phyloP scores from a whole-genome alignment of 2,329 filamentous ascomycete genomes.

The Whalleya microplaca region DNA sequence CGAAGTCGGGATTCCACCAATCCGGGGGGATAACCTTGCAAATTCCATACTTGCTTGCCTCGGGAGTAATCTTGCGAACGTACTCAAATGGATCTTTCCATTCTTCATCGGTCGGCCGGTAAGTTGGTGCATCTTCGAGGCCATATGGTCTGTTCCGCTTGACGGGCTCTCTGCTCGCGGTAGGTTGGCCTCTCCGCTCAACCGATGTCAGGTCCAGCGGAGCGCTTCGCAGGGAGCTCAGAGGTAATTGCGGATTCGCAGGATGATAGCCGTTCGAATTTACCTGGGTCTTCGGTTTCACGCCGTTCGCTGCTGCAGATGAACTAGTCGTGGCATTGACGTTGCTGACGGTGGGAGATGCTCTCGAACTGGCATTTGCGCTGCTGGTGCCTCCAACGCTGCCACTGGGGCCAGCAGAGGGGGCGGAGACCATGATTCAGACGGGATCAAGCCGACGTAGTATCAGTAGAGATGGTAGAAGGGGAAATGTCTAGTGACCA shows the following conservation, averaged over 20 bases:
- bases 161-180: constrained; percentile 73
- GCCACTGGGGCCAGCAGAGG: constrained; percentile 44
- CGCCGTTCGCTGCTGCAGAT: constrained; percentile 36
- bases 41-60: constrained; percentile 86
- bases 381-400: constrained; percentile 45
- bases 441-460: constrained; percentile 3
- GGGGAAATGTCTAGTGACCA: constrained; percentile 4
- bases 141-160: constrained; percentile 82
- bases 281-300: constrained; percentile 56
- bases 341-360: constrained; percentile 51
- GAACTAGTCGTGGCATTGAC: constrained; percentile 38
- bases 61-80: constrained; percentile 86
- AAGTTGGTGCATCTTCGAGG: constrained; percentile 88
- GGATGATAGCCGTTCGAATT: constrained; percentile 59
- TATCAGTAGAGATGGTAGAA: background rate
- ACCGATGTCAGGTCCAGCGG: constrained; percentile 87
- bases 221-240: constrained; percentile 59
- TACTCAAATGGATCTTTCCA: constrained; percentile 95
- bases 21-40: constrained; percentile 96
- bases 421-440: constrained; percentile 45
- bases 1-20: constrained; percentile 91
- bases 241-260: constrained; percentile 52
- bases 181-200: constrained; percentile 85
- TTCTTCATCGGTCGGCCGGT: constrained; percentile 86
- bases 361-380: constrained; percentile 55